Evolutionary conservation across 2,329 filamentous ascomycete species (phyloP).

Genomic region (Ceratocystis albifundus): DNA sequence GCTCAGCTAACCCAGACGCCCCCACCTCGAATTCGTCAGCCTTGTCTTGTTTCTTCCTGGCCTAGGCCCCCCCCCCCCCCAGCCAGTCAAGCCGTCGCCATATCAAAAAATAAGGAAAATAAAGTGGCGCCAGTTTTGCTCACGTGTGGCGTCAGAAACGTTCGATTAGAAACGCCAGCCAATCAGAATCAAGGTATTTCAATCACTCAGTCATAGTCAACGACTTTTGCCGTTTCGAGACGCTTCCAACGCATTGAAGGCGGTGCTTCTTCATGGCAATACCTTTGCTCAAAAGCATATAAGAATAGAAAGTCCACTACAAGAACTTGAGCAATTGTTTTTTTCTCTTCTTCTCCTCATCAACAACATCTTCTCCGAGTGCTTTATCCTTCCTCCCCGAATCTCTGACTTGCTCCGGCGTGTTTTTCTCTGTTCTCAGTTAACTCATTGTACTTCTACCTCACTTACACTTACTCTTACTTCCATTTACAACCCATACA

Average conservation of each 20-base stretch:
- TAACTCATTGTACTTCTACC: not conserved
- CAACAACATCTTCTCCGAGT: not conserved
- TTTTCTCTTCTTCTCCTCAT: not conserved
- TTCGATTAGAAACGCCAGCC: constrained; percentile 14
- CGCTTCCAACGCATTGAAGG: constrained; percentile 9
- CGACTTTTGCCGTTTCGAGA: constrained; percentile 16
- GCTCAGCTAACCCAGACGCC: not conserved
- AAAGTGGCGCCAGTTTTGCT: constrained; percentile 14
- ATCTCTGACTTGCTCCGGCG: too few species aligned
- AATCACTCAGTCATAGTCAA: constrained; percentile 21
- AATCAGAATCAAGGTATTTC: constrained; percentile 23
- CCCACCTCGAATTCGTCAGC: not conserved
- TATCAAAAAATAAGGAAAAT: not conserved
- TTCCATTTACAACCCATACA: not conserved
- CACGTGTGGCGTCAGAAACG: constrained; percentile 6
- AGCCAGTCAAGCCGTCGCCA: not conserved
- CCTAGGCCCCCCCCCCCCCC: too few species aligned
- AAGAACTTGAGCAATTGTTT: not conserved
- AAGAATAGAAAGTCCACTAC: constrained; percentile 13
- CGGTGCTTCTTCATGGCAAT: constrained; percentile 9
- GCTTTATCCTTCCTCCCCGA: not conserved
- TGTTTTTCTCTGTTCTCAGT: not conserved
- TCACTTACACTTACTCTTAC: not conserved
- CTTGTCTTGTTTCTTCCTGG: not conserved
- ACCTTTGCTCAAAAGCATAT: constrained; percentile 17